A percentile compares a stretch with the other conserved stretches of the same genome.
These are phyloP conservation scores for Actinomortierella ambigua DNA, from an alignment of 371 early-diverging fungal genomes.

Conservation along the genomic window DNA sequence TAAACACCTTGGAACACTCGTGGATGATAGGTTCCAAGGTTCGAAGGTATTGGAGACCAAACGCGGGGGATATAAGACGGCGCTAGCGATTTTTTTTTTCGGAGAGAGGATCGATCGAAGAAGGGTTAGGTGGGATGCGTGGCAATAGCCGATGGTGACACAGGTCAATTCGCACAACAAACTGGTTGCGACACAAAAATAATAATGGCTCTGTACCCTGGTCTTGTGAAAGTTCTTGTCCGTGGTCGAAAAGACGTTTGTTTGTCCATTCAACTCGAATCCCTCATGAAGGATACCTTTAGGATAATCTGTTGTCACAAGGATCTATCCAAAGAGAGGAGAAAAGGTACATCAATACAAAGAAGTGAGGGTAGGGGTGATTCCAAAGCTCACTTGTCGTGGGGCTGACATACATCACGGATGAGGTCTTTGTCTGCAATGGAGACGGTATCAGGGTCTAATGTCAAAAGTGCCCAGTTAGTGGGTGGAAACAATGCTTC, in stretches of 20 bases:
- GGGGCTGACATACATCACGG: constrained; percentile 1
- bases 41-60: constrained; percentile 29
- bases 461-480: too few relatives aligned
- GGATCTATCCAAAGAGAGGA: not conserved
- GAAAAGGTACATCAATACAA: too few relatives aligned
- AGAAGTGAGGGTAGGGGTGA: too few relatives aligned
- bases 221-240: constrained; percentile 1
- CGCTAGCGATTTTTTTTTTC: constrained; percentile 6
- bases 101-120: not conserved
- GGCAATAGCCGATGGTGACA: too few relatives aligned
- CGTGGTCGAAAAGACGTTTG: not conserved
- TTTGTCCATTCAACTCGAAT: not conserved
- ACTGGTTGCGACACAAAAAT: not conserved
- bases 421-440: constrained; percentile 39
- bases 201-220: not conserved
- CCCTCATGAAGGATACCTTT: not conserved
- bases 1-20: constrained; percentile 16
- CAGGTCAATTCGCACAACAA: too few relatives aligned
- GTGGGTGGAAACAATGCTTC: too few relatives aligned
- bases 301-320: not conserved
- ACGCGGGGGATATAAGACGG: constrained; percentile 33
- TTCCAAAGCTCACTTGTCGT: too few relatives aligned
- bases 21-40: constrained; percentile 32
- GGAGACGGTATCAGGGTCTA: constrained; percentile 22
- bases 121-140: not conserved